These are phyloP conservation scores for Linnemannia elongata DNA, from an alignment of 192 early-diverging fungal species.

Conservation along the genomic window DNA sequence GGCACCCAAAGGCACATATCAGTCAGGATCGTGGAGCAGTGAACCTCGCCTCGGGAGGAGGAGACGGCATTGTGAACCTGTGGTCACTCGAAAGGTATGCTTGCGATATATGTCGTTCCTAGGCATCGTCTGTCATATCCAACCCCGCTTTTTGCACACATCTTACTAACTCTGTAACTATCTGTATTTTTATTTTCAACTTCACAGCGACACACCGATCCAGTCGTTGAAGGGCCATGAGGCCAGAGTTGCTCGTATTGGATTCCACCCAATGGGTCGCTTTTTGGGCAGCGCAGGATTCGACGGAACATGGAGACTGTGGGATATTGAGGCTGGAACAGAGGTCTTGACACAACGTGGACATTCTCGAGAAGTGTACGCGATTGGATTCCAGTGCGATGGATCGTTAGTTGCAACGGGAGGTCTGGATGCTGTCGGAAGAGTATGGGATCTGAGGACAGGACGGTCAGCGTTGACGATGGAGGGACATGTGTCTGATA, in stretches of 20 bases:
- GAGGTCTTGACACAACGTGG: constrained; percentile 95
- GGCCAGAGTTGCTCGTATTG: constrained; percentile 86
- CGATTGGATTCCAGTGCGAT: constrained; percentile 92
- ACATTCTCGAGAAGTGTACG: constrained; percentile 94
- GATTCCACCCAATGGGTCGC: constrained; percentile 90
- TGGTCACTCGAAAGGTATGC: constrained; percentile 86
- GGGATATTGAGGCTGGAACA: constrained; percentile 84
- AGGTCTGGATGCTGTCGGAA: constrained; percentile 93
- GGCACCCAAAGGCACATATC: constrained; percentile 86
- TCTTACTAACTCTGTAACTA: not conserved
- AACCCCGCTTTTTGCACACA: not conserved
- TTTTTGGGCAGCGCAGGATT: constrained; percentile 82
- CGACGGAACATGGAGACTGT: constrained; percentile 97
- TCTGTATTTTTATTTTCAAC: not conserved
- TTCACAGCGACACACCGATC: constrained; percentile 75
- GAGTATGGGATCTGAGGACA: constrained; percentile 96
- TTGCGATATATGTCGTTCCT: not conserved
- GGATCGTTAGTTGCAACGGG: constrained; percentile 91
- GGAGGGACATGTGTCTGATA: constrained; percentile 93
- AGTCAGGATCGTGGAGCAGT: constrained; percentile 64
- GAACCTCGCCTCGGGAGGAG: constrained; percentile 89
- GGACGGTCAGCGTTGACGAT: constrained; percentile 91
- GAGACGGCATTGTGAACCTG: constrained; percentile 82
- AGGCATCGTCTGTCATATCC: not conserved
- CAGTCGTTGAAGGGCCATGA: constrained; percentile 85